Conservation (phyloP, 305 asterid species). For the Fraxinus albicans region DNA sequence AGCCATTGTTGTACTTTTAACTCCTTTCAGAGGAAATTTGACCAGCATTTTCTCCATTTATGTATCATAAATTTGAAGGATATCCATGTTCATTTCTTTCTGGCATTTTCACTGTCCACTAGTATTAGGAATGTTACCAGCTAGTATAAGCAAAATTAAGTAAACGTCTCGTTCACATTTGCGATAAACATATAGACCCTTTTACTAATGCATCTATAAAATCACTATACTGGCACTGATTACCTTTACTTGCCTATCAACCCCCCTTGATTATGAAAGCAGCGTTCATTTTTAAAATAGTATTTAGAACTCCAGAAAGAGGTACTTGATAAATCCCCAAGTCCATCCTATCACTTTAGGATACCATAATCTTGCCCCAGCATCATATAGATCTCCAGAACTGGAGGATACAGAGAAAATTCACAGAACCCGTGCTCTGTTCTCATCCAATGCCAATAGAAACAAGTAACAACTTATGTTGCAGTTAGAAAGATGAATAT, state of each 20-base stretch:
- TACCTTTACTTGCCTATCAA: not conserved
- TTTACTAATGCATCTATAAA: not conserved
- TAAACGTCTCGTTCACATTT: not conserved
- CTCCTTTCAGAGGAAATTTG: not conserved
- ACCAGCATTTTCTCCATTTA: not conserved
- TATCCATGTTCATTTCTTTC: not conserved
- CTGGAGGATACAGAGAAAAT: not conserved
- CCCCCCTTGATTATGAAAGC: not conserved
- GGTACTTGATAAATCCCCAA: not conserved
- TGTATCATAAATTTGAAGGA: not conserved
- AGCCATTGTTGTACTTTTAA: not conserved
- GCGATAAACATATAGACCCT: not conserved
- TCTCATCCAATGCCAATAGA: conserved; percentile 10
- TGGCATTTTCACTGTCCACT: not conserved
- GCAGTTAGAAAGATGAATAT: not conserved
- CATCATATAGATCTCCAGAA: not conserved
- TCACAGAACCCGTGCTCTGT: not conserved
- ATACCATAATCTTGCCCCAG: not conserved
- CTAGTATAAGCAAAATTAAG: not conserved
- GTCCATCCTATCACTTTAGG: conserved; percentile 8
- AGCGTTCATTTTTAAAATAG: not conserved
- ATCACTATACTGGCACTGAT: not conserved
- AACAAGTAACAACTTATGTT: not conserved
- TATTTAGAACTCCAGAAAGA: not conserved
- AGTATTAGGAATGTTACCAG: not conserved